phyloP scores from a whole-genome alignment of 192 early-diverging fungal genomes.

The Coemansia javaensis region DNA sequence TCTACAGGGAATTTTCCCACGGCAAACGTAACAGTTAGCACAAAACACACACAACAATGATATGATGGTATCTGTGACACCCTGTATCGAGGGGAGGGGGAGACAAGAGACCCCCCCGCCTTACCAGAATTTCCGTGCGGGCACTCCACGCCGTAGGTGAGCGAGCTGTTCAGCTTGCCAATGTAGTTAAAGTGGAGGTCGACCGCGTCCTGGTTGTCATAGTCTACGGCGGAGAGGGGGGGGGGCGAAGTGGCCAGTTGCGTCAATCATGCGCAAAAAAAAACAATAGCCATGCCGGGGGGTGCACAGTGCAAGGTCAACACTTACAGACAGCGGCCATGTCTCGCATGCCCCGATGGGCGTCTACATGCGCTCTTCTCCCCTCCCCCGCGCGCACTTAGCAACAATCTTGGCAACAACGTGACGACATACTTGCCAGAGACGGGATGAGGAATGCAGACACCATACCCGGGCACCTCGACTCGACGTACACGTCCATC shows the following conservation, averaged over 20 bases:
- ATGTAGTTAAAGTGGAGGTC: conserved; percentile 42
- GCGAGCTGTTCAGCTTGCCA: conserved; percentile 18
- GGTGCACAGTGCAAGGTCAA: background rate
- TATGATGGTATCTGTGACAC: too few relatives aligned
- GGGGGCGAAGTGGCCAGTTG: background rate
- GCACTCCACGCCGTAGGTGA: conserved; percentile 30
- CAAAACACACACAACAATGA: too few relatives aligned
- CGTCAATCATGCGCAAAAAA: background rate
- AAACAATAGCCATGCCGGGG: background rate
- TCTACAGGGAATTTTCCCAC: too few relatives aligned
- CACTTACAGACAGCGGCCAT: conserved; percentile 48
- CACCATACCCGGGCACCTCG: conserved; percentile 41
- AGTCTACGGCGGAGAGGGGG: conserved; percentile 15
- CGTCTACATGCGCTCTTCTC: too few relatives aligned
- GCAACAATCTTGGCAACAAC: too few relatives aligned
- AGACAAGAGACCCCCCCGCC: background rate
- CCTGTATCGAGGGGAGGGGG: background rate
- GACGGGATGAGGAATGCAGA: too few relatives aligned
- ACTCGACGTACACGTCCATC: conserved; percentile 42
- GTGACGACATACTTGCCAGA: too few relatives aligned
- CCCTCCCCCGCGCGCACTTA: too few relatives aligned
- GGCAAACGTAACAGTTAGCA: background rate
- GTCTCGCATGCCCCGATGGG: conserved; percentile 32
- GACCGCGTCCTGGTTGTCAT: conserved; percentile 23
- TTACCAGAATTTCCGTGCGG: conserved; percentile 40